phyloP scores from a whole-genome alignment of 225 moss, liverwort and hornwort genomes.

The Asterella californica region DNA sequence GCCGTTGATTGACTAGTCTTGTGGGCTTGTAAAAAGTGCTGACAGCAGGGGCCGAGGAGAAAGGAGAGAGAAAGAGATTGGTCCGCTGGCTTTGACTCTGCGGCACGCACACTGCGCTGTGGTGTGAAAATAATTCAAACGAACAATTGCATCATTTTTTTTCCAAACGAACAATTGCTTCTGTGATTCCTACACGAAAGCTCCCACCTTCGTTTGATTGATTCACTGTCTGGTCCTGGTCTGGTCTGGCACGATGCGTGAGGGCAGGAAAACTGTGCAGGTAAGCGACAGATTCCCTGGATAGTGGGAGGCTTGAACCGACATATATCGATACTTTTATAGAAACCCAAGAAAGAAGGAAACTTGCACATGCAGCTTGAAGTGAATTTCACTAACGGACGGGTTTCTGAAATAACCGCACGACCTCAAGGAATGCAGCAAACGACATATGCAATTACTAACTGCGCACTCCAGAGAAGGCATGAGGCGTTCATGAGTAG shows the following conservation, averaged over 20 bases:
- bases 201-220: too few species aligned
- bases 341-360: neutral
- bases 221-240: too few species aligned
- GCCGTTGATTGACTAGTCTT: neutral
- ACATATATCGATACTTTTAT: too few species aligned
- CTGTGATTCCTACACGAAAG: too few species aligned
- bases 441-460: slow-evolving; percentile 9
- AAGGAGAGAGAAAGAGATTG: neutral
- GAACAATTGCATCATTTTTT: neutral
- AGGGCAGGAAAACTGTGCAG: neutral
- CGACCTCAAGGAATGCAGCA: neutral
- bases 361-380: neutral
- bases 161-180: too few species aligned
- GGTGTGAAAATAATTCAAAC: neutral
- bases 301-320: neutral
- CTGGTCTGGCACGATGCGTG: too few species aligned
- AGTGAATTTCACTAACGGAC: neutral
- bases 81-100: neutral
- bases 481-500: neutral
- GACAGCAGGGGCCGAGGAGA: neutral
- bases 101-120: neutral
- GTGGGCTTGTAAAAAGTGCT: neutral
- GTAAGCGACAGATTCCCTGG: neutral
- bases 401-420: neutral
- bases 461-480: neutral